A percentile compares a stretch with the other conserved stretches of the same genome.
Conservation (phyloP, 2,329 filamentous ascomycete species). For the Chaetomium globosum region DNA sequence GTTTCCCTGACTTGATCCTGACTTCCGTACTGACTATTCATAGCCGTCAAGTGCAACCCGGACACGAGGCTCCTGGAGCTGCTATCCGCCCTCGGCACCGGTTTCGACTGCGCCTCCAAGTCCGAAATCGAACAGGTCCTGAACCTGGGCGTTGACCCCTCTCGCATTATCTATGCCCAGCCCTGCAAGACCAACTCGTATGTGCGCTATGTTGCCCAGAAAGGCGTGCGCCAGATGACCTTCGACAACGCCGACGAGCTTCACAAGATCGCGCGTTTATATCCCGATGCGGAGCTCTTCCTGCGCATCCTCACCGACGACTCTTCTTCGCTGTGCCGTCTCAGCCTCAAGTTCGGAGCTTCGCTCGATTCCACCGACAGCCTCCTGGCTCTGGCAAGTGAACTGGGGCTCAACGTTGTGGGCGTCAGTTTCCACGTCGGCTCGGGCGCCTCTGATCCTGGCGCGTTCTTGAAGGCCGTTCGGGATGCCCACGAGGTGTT, state of each 20-base stretch:
- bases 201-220: constrained; percentile 81
- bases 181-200: constrained; percentile 99
- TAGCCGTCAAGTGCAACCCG: constrained; percentile 98
- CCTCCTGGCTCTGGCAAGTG: constrained; percentile 77
- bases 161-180: constrained; percentile 97
- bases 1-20: constrained; percentile 41
- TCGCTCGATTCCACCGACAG: constrained; percentile 77
- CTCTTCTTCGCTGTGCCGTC: constrained; percentile 86
- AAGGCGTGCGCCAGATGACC: constrained; percentile 95
- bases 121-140: constrained; percentile 93
- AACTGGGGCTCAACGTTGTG: constrained; percentile 84
- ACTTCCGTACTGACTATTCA: not conserved
- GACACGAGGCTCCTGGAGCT: constrained; percentile 87
- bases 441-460: constrained; percentile 91
- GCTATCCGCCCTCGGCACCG: constrained; percentile 83
- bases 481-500: constrained; percentile 87
- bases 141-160: constrained; percentile 76
- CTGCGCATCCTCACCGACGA: constrained; percentile 96
- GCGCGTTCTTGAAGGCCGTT: constrained; percentile 87
- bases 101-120: constrained; percentile 98
- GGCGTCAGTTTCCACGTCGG: constrained; percentile 98
- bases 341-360: constrained; percentile 97
- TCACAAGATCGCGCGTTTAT: constrained; percentile 94
- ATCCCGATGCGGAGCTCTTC: constrained; percentile 84
- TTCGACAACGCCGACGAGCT: constrained; percentile 98